Evolutionary conservation across 345 rosid species (phyloP), one percentile per base, ranked within the genome.

Genomic region (Corchorus olitorius): DNA sequence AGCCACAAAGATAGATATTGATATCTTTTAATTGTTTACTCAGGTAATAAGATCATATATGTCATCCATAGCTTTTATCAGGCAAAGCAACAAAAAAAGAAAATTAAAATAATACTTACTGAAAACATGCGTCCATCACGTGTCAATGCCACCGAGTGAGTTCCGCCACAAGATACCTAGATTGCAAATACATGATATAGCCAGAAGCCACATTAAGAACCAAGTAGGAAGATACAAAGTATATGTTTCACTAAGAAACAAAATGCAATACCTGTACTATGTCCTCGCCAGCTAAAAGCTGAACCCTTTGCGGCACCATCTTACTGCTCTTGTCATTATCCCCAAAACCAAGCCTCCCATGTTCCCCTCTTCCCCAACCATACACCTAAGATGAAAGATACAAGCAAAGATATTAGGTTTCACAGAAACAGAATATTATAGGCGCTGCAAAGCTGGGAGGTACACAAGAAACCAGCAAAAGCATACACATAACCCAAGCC

Each of bases 321-420:
- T 96, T 96, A 85, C 98, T 93, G 87, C 97, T 96, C 80, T 96
- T 96, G 84, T 96, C 99, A 81, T 86, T 96, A 76, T 96, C 99
- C 58, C 99, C 99, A 77, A 96, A 90, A 50, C 99, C 99, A n/a
- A 96, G 93, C 82, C 99, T 88, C 45, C 99, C 99, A 37, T 96
- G 99, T 77, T 93, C 99, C 56, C 99, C 99, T 88, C 99, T 90
- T 79, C 99, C 99, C 99, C 99, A 96, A 45, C 94, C 95, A 83
- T 87, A 93, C 49, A 96, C 97, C 99, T 96, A 85, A 76, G 75
- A 52, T 33, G 56, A 75, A 63, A 48, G 37, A 80, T 14, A 49
- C 6, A 39, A 53, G 70, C 16, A 8, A 37, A 35, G 22, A 69
- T 50, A 52, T 33, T 27, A 45, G 15, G 0, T 70, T 70, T 70